Evolutionary conservation across 2,329 filamentous ascomycete species (phyloP), one percentile per base, ranked within the genome.

Genomic region (Aureobasidium mangrovei): DNA sequence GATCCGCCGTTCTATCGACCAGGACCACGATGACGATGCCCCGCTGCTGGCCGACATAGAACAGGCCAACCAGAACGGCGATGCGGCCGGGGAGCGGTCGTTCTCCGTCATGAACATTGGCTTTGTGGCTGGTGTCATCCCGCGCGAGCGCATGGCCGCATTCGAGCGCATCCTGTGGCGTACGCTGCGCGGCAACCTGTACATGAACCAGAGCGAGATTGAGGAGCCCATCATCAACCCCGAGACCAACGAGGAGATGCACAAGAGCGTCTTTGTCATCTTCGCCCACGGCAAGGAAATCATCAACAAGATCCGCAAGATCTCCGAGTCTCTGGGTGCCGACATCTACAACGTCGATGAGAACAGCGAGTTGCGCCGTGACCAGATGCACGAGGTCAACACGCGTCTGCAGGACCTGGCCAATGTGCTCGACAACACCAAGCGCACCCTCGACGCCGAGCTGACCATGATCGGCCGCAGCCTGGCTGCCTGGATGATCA

Each of bases 191-290:
- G 93, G 93, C 65, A 98, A 98, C 72, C 76, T 98, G 60, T 98
- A 97, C 79, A 98, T 98, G 93, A 98, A 98, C 74, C 94, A 98
- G 76, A 91, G 91, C 39, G 93, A 98, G 77, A 98, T 98, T 59
- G 85, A 90, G 6, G 91, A 98, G 69, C 83, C 88, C 36, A 85
- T 98, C 62, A 79, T 95, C 68, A 88, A 98, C 70, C 91, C 93
- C 12, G 80, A 86, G 67, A 95, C 83, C 74, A 96, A 97, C 69
- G 91, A 97, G 73, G 79, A 88, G 60, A 80, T 94, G 63, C 83
- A 86, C 76, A 98, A 98, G 83, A 98, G 96, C 64, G 93, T 98
- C 54, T 98, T 98, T 66, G 91, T 98, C 66, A 98, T 98, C 70
- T 98, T 98, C 64, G 93, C 93, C 9, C 93, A 98, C 66, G 93